Evolutionary conservation across 2,329 filamentous ascomycete genomes (phyloP).

Genomic region (Aspergillus pseudoglaucus): DNA sequence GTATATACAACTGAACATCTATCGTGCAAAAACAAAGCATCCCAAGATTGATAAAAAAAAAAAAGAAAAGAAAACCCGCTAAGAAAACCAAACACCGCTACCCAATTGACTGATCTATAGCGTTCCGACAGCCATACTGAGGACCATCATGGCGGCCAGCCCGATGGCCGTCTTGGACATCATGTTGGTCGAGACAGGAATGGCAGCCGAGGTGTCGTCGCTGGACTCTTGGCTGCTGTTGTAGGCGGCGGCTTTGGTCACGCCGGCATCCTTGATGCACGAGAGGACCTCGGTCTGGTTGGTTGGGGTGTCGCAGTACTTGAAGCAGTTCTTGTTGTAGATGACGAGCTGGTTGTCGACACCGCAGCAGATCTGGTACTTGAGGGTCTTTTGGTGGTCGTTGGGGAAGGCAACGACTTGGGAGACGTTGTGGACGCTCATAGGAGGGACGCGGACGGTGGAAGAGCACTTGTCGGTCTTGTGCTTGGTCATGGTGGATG

Average conservation of each 20-base stretch:
- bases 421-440: background rate
- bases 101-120: background rate
- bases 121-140: background rate
- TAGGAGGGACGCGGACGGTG: background rate
- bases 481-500: background rate
- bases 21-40: too few relatives aligned
- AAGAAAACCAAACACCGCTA: too few relatives aligned
- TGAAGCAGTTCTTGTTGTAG: background rate
- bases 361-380: background rate
- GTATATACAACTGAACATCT: too few relatives aligned
- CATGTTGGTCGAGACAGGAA: background rate
- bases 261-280: background rate
- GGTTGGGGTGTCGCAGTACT: background rate
- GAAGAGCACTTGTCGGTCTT: background rate
- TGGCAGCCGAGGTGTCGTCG: too few relatives aligned
- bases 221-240: background rate
- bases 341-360: background rate
- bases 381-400: background rate
- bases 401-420: slow-evolving; percentile 1
- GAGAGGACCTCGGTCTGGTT: background rate
- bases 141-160: background rate
- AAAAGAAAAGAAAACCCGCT: too few relatives aligned
- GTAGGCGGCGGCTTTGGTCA: background rate
- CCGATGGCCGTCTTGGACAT: slow-evolving; percentile 1
- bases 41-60: too few relatives aligned